A percentile compares a stretch with the other conserved stretches of the same genome.
Evolutionary conservation across 192 early-diverging fungal genomes (phyloP).

Genomic region (Geosiphon pyriformis): DNA sequence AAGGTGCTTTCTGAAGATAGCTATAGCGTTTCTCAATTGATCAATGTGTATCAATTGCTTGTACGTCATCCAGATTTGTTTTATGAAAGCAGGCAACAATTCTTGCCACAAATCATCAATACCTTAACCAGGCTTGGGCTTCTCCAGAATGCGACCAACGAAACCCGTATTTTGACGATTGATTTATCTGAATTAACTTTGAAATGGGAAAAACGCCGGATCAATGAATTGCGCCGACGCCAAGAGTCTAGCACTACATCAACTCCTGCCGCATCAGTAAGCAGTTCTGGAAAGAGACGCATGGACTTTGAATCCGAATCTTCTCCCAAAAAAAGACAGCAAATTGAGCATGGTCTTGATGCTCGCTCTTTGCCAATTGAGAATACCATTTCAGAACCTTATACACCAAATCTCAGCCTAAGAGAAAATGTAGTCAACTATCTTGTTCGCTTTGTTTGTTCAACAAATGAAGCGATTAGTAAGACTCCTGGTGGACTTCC

Average conservation of each 20-base stretch:
- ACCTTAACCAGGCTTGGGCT: conserved; percentile 84
- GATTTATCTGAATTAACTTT: conserved; percentile 89
- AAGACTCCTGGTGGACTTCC: conserved; percentile 33
- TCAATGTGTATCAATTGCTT: conserved; percentile 88
- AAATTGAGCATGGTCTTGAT: conserved; percentile 13
- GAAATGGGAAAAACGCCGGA: conserved; percentile 78
- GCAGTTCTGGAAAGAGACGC: conserved; percentile 16
- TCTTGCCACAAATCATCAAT: conserved; percentile 83
- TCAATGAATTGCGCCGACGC: conserved; percentile 35
- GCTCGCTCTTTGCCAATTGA: not conserved
- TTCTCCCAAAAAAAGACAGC: conserved; percentile 16
- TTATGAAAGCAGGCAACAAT: conserved; percentile 83
- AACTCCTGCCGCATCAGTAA: conserved; percentile 19
- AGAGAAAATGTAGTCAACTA: conserved; percentile 57
- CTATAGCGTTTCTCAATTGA: conserved; percentile 82
- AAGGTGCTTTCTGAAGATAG: conserved; percentile 90
- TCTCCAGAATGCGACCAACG: conserved; percentile 75
- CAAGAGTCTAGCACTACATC: conserved; percentile 21
- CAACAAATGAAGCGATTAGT: conserved; percentile 44
- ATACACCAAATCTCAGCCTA: conserved; percentile 42
- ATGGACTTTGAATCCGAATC: conserved; percentile 6
- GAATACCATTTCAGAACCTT: conserved; percentile 28
- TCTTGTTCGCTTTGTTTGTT: conserved; percentile 60
- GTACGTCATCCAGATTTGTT: conserved; percentile 86
- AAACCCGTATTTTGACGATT: conserved; percentile 78